phyloP scores from a whole-genome alignment of 75 land plant species.

The Picea sitchensis region DNA sequence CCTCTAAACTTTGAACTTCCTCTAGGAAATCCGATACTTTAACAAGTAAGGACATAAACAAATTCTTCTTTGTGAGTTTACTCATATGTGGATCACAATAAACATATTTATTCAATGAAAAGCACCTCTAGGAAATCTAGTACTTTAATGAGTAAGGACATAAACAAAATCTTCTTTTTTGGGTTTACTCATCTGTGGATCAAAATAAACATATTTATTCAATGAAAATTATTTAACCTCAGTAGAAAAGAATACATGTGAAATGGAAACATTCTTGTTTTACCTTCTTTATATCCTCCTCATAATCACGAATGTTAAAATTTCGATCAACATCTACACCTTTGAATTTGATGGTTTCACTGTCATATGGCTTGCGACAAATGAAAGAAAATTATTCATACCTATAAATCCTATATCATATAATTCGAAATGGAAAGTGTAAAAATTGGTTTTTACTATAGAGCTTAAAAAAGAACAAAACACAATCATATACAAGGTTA shows the following conservation, averaged over 20 bases:
- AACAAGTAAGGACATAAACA: no score
- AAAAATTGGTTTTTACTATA: no score
- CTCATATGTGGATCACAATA: conserved; percentile 4
- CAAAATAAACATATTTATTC: neutral
- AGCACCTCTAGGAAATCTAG: conserved; percentile 40
- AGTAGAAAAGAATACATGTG: no score
- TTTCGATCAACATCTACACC: conserved; percentile 50
- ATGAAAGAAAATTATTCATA: no score
- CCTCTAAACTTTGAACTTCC: no score
- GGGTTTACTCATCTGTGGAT: conserved; percentile 31
- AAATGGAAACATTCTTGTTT: no score
- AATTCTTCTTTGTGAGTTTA: conserved; percentile 18
- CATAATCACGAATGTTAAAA: conserved; percentile 40
- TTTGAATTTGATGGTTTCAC: conserved; percentile 40
- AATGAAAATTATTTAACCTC: no score
- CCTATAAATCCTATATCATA: no score
- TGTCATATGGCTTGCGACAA: conserved; percentile 42
- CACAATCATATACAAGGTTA: no score
- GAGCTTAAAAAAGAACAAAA: no score
- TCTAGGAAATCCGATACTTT: neutral
- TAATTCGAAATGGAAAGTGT: no score
- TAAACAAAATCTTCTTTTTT: conserved; percentile 52
- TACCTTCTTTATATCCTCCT: conserved; percentile 46
- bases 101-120: no score
- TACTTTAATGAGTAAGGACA: conserved; percentile 35